These are phyloP conservation scores for Ceratocystis albifundus DNA, from an alignment of 2,329 filamentous ascomycete genomes.

Conservation along the genomic window DNA sequence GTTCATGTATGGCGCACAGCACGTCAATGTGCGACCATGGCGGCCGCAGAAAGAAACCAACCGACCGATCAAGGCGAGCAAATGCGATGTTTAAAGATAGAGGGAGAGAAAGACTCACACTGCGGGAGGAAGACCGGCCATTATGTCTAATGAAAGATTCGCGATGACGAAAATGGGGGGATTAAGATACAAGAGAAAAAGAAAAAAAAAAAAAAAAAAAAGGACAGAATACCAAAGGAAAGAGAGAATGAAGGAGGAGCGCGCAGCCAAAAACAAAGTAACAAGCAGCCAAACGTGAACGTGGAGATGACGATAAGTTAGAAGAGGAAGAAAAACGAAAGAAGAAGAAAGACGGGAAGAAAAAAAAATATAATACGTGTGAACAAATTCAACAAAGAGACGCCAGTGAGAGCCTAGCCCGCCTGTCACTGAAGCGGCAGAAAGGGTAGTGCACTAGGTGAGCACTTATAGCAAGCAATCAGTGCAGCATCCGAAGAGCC, in stretches of 20 bases:
- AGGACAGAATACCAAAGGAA: slow-evolving; percentile 1
- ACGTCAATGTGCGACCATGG: background rate
- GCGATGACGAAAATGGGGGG: background rate
- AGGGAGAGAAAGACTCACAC: slow-evolving; percentile 22
- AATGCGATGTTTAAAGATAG: background rate
- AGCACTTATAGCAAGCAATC: too few species aligned
- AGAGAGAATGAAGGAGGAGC: background rate
- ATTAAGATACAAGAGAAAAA: slow-evolving; percentile 1
- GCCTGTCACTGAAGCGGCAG: too few species aligned
- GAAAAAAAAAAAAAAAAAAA: too few species aligned
- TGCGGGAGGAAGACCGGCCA: slow-evolving; percentile 25
- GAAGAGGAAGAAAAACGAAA: background rate
- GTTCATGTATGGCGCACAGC: background rate
- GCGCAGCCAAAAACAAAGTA: slow-evolving; percentile 6
- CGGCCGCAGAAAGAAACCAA: background rate
- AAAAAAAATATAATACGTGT: background rate
- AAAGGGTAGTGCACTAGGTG: too few species aligned
- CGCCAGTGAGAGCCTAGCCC: too few species aligned
- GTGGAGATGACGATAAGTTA: background rate
- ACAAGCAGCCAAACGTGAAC: background rate
- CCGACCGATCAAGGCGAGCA: background rate
- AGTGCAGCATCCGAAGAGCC: background rate
- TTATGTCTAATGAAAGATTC: slow-evolving; percentile 19
- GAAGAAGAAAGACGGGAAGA: background rate
- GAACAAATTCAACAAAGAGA: background rate